Base-by-base conservation (phyloP, 345 rosid species). In the Passiflora organensis region DNA sequence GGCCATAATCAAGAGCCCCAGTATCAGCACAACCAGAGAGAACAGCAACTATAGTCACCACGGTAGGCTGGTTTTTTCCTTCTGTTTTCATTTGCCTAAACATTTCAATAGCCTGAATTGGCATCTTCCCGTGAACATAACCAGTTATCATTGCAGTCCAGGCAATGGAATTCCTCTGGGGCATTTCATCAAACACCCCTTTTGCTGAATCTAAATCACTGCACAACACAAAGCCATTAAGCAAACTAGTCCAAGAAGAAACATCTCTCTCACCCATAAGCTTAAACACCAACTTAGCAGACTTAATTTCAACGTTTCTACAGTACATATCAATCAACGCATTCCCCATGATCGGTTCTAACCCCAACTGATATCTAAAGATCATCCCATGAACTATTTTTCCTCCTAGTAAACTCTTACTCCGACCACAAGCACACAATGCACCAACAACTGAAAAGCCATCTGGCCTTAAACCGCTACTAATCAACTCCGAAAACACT, bases 251-350 rank as follows among this genome's bases (percentile, higher is more conserved):
- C 48, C 48, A 44, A 10, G 48, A 44, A 44, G 48, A 44, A 20
- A 44, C 24, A 44, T 44, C 48, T 44, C 20, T 19, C 21, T 6
- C 20, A 32, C 21, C 60, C 75, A 65, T 70, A 24, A 43, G 66
- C 37, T 62, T 53, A 53, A 73, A 73, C 21, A 69, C 64, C 42
- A 62, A 13, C 22, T 53, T 22, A 24, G 74, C 62, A 13, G 24
- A 51, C 10, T 21, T 45, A 46, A 61, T 56, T 9, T 60, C 53
- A 20, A 45, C 67, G 46, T 60, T 69, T 41, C 71, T 19, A 38
- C 65, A 15, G 34, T 69, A 65, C 75, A 69, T 57, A 62, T 69
- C 68, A 56, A 74, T 57, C 69, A 69, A 49, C 36, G 75, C 71
- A 69, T 69, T 69, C 2, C 71, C 71, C 23, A 74, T 62, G 22